phyloP scores from a whole-genome alignment of 768 basidiomycete species.

The Russula lepida region DNA sequence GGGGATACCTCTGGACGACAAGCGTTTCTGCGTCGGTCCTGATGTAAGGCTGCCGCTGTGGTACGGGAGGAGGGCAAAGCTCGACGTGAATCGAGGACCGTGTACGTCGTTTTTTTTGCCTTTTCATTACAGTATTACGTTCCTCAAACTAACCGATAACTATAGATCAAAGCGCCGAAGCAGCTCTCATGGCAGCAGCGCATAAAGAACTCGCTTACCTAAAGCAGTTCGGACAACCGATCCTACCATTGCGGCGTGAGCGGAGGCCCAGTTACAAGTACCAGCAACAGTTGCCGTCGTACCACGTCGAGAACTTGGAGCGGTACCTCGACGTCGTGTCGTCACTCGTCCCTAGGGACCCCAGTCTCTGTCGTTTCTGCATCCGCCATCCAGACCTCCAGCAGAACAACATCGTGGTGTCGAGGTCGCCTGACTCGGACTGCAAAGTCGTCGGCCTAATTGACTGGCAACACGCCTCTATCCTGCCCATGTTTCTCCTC shows the following conservation, averaged over 20 bases:
- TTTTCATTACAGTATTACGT: conserved; percentile 25
- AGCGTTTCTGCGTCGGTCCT: conserved; percentile 26
- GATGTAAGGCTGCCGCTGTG: conserved; percentile 38
- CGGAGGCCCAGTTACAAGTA: conserved; percentile 41
- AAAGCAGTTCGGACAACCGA: conserved; percentile 39
- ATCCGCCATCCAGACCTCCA: conserved; percentile 40
- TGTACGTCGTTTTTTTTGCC: conserved; percentile 36
- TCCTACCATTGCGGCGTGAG: conserved; percentile 34
- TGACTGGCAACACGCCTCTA: conserved; percentile 50
- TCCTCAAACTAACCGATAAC: conserved; percentile 28
- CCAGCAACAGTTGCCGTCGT: conserved; percentile 34
- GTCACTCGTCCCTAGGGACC: conserved; percentile 37
- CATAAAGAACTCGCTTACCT: conserved; percentile 44
- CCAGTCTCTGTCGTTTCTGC: conserved; percentile 34
- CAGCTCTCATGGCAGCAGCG: conserved; percentile 35
- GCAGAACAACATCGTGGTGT: conserved; percentile 41
- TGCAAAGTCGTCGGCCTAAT: conserved; percentile 36
- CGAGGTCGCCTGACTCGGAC: conserved; percentile 37
- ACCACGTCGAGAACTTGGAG: conserved; percentile 42
- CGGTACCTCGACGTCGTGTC: conserved; percentile 42
- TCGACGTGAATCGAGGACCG: conserved; percentile 43
- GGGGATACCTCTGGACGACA: conserved; percentile 29
- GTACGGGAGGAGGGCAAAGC: conserved; percentile 42
- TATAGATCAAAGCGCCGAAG: conserved; percentile 39
- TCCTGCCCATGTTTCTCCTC: conserved; percentile 45